Conservation (phyloP, 441 rosid species). For the Hura crepitans region DNA sequence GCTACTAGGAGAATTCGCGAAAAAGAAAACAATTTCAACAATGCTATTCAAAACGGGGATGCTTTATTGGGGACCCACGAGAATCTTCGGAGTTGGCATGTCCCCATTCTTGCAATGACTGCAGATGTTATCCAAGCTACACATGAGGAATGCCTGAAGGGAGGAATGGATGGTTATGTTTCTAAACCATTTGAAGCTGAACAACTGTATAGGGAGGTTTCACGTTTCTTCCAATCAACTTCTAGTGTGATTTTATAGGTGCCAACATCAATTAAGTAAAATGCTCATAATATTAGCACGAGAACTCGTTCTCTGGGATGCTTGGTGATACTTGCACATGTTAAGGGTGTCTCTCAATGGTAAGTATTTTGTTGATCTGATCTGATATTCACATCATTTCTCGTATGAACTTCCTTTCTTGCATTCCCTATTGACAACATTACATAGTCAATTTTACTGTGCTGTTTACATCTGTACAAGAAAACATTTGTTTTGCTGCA, state of each 20-base stretch:
- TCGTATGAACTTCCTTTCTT: not conserved
- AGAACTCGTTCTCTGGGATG: slow-evolving; percentile 23
- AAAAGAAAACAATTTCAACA: slow-evolving; percentile 41
- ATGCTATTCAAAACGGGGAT: slow-evolving; percentile 33
- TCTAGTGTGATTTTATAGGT: slow-evolving; percentile 25
- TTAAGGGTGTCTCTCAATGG: slow-evolving; percentile 29
- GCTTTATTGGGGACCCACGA: slow-evolving; percentile 28
- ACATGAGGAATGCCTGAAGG: slow-evolving; percentile 53
- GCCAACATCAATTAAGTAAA: slow-evolving; percentile 7
- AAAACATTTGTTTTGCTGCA: slow-evolving; percentile 26
- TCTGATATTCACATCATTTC: not conserved
- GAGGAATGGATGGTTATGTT: slow-evolving; percentile 87
- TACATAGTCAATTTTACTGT: too few species aligned
- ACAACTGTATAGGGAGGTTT: slow-evolving; percentile 65
- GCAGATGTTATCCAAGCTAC: slow-evolving; percentile 94
- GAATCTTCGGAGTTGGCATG: slow-evolving; percentile 42
- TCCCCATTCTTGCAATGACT: slow-evolving; percentile 88
- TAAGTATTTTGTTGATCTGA: slow-evolving; percentile 32
- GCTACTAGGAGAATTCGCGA: slow-evolving; percentile 69
- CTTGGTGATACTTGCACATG: slow-evolving; percentile 19
- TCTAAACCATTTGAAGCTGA: slow-evolving; percentile 94
- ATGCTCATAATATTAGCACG: slow-evolving; percentile 19
- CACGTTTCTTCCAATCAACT: slow-evolving; percentile 46
- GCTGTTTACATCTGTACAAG: too few species aligned
- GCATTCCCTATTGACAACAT: too few species aligned